Evolutionary conservation across 2,329 filamentous ascomycete genomes (phyloP).

Genomic region (Neofusicoccum sp.): DNA sequence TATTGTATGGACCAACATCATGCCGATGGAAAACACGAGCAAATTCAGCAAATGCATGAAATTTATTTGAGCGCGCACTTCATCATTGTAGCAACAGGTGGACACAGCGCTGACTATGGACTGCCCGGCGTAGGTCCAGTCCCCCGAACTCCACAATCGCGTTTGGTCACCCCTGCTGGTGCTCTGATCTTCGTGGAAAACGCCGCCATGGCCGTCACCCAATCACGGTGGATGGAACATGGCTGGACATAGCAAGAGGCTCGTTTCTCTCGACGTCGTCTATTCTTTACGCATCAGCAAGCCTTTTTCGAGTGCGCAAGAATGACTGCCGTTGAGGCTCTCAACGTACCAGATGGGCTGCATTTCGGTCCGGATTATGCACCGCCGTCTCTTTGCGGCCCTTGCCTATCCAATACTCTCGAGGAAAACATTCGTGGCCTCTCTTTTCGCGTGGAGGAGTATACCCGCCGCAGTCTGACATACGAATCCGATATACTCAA

Average conservation of each 20-base stretch:
- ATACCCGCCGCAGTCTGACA: background rate
- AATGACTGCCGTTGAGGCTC: background rate
- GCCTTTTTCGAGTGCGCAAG: background rate
- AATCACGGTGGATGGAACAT: background rate
- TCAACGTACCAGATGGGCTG: background rate
- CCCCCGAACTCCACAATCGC: background rate
- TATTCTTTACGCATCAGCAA: conserved; percentile 3
- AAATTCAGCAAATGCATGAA: background rate
- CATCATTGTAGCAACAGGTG: background rate
- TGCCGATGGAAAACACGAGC: background rate
- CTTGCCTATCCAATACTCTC: background rate
- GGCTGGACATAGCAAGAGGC: conserved; percentile 8
- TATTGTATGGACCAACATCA: background rate
- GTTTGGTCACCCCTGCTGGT: background rate
- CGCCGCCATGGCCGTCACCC: background rate
- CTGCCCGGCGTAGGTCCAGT: background rate
- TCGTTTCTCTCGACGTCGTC: background rate
- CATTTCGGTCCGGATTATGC: background rate
- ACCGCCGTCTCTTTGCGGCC: background rate
- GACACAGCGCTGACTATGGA: background rate
- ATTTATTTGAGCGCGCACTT: background rate
- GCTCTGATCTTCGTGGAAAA: background rate
- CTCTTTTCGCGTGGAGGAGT: background rate
- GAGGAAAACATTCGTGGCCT: background rate
- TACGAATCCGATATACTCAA: background rate